Evolutionary conservation across 1,284 basidiomycete species (phyloP), one percentile per base, ranked within the genome.

Genomic region (Xerocomus minutiporus): DNA sequence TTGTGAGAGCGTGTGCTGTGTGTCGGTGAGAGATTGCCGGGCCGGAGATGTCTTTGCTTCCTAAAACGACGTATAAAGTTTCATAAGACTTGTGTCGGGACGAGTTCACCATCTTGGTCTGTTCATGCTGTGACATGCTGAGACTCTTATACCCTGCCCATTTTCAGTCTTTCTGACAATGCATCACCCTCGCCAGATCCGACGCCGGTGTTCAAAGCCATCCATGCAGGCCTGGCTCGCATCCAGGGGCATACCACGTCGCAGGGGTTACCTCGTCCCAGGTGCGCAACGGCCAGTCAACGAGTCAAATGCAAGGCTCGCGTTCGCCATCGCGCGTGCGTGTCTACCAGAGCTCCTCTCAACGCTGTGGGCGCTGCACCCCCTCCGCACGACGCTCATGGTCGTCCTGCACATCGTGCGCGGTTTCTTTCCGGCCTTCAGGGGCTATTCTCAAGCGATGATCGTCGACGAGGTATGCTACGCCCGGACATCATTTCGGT

Each of bases 401-500:
- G 69, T 89, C 61, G 55, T 75, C 51, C 71, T 88, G 58, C 86
- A 89, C 65, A 70, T 90, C 48, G 61, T 84, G 55, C 80, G 86
- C 57, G 88, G 86, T 55, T 69, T 85, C 54, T 81, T 89, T 62
- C 88, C 88, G 39, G 88, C 87, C 11, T 86, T 86, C 67, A 80
- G 86, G 70, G 84, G 86, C 53, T 90, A 88, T 73, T 89, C 88
- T 11, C 88, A 91, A 74, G 87, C 87, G 48, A 71, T 87, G 67
- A 86, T 91, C 59, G 81, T 91, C 56, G 84, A 91, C 70, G 86
- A 91, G 79, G 88, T 85, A 53, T 51, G 79, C 65, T 20, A 50
- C 43, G 15, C 17, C 29, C 15, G 23, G 5, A 25, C 39, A 41
- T 26, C 2, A 15, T 25, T 12, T 15, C 31, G 12, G 28, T 6